Base-by-base conservation (phyloP, 345 rosid genomes). In the Gynandropsis gynandra region DNA sequence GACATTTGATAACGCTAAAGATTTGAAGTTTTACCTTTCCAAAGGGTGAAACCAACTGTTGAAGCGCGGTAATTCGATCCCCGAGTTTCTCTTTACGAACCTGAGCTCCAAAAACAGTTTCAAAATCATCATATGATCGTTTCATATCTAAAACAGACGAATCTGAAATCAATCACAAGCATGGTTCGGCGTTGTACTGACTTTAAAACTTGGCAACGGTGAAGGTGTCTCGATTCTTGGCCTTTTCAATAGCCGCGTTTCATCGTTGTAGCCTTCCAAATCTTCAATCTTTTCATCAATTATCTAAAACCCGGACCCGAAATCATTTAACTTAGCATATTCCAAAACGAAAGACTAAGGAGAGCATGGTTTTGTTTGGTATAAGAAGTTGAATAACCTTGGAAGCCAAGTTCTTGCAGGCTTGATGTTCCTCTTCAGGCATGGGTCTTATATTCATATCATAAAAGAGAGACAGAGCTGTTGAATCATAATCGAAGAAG, bases 11-110 rank as follows among this genome's bases (percentile, higher is more conserved):
- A n/a, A n/a, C n/a, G n/a, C n/a, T 24, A 24, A 2, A 36, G 2
- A 11, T n/a, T 14, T 49, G 59, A 83, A 94, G 92, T 89, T 89
- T 78, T 96, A n/a, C n/a, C n/a, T n/a, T n/a, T n/a, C n/a, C 98
- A 58, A 87, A 90, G 71, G 98, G 98, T 39, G 98, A 83, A 73
- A 90, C 98, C 56, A 90, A 77, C 76, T 90, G 98, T 67, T 90
- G 98, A 59, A 90, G 96, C 0, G 98, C 98, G 52, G 98, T 90
- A 73, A 90, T 81, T 63, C 95, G 79, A 80, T 90, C 98, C 67
- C 98, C 98, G 41, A 87, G 81, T 80, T 90, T 90, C 72, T 83
- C 98, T 72, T 90, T 90, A 39, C 98, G 75, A 47, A 83, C 92
- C 92, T 90, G 65, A 57, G 29, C 56, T 47, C 8, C 15, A 39